Evolutionary conservation across 768 basidiomycete species (phyloP).

Genomic region (Lactarius hengduanensis): DNA sequence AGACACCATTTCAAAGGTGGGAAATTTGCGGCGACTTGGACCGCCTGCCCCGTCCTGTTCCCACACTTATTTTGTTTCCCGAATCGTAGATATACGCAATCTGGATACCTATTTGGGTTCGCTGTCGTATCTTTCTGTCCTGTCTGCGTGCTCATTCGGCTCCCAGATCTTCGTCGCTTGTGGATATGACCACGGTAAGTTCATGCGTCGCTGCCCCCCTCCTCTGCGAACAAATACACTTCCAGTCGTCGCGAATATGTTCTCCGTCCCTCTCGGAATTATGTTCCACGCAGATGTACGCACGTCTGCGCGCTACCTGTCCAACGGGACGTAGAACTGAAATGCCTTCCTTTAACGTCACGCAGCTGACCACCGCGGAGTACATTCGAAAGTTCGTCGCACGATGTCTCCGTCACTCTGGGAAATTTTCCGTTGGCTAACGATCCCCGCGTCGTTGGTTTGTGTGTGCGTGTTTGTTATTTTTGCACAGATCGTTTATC

Average conservation of each 20-base stretch:
- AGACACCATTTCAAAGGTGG: constrained; percentile 67
- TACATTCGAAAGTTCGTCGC: constrained; percentile 65
- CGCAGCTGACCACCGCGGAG: constrained; percentile 48
- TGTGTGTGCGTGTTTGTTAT: background rate
- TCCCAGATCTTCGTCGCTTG: constrained; percentile 66
- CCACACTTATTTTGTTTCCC: background rate
- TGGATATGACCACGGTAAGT: constrained; percentile 65
- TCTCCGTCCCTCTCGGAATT: constrained; percentile 65
- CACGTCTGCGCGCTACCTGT: background rate
- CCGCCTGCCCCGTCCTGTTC: background rate
- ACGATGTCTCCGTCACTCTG: background rate
- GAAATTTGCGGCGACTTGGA: background rate
- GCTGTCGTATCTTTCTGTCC: constrained; percentile 15
- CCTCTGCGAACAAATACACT: background rate
- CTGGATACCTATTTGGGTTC: constrained; percentile 76
- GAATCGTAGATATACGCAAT: constrained; percentile 50
- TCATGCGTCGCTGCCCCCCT: background rate
- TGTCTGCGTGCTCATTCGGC: background rate
- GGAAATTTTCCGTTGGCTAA: background rate
- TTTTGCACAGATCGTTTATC: constrained; percentile 50
- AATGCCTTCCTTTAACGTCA: background rate
- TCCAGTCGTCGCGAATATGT: constrained; percentile 74
- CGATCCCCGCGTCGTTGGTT: background rate
- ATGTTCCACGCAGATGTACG: constrained; percentile 67
- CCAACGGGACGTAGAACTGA: background rate